A percentile compares a stretch with the other conserved stretches of the same genome.
phyloP scores from a whole-genome alignment of 208 protist species.

The Acanthamoeba triangularis region DNA sequence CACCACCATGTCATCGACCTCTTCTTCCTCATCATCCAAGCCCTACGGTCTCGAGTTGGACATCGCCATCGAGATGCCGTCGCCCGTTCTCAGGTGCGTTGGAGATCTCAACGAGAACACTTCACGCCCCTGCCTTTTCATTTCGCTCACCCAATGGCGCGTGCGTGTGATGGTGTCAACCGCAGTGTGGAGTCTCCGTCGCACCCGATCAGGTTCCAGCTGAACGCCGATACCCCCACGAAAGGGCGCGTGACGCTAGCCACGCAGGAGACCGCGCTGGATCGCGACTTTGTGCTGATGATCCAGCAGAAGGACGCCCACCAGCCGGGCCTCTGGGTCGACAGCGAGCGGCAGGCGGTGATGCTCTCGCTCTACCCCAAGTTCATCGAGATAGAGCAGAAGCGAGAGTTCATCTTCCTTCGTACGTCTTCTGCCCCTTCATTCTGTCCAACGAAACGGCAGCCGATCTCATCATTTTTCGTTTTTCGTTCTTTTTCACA shows the following conservation, averaged over 20 bases:
- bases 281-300: slow-evolving; percentile 67
- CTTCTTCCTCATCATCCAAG: not conserved
- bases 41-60: slow-evolving; percentile 52
- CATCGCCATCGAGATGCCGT: slow-evolving; percentile 67
- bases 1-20: not conserved
- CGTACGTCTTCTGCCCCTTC: not conserved
- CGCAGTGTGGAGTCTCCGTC: slow-evolving; percentile 66
- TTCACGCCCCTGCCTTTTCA: not conserved
- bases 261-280: not conserved
- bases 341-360: slow-evolving; percentile 25
- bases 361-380: slow-evolving; percentile 58
- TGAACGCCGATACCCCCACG: not conserved
- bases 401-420: slow-evolving; percentile 40
- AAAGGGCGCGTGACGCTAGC: not conserved
- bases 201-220: slow-evolving; percentile 40
- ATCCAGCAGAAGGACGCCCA: slow-evolving; percentile 60
- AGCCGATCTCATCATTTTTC: not conserved
- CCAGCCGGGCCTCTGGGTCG: slow-evolving; percentile 32
- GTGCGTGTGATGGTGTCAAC: not conserved
- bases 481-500: not conserved
- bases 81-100: slow-evolving; percentile 15
- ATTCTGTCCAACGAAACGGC: not conserved
- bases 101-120: not conserved
- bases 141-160: not conserved
- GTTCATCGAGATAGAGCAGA: not conserved